Conservation (phyloP, 345 rosid species). For the Populus pruinosa region DNA sequence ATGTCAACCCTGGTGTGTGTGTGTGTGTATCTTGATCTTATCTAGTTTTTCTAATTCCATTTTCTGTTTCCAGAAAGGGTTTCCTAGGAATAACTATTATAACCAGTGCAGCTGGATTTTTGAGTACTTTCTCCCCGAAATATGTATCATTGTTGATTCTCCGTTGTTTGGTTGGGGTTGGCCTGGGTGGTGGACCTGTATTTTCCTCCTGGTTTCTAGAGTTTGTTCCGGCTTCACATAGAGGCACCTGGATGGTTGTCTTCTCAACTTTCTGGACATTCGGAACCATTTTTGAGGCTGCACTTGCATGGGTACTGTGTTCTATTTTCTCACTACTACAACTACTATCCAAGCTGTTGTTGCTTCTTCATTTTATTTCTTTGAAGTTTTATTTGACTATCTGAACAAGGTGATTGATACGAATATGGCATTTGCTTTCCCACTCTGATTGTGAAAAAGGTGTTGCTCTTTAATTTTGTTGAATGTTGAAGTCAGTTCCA, state of each 20-base stretch:
- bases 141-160: constrained; percentile 19
- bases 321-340: constrained; percentile 16
- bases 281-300: constrained; percentile 19
- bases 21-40: background rate
- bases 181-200: constrained; percentile 28
- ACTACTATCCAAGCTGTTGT: background rate
- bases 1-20: background rate
- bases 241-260: constrained; percentile 30
- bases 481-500: background rate
- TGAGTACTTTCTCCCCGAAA: constrained; percentile 27
- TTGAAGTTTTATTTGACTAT: background rate
- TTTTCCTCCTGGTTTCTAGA: constrained; percentile 29
- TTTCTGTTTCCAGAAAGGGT: constrained; percentile 13
- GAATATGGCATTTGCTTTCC: too few relatives aligned
- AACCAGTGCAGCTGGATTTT: constrained; percentile 23
- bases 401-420: background rate
- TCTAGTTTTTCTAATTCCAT: background rate
- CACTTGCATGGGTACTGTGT: constrained; percentile 21
- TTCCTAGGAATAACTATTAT: constrained; percentile 12
- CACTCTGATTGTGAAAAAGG: background rate
- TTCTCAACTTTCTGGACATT: constrained; percentile 15
- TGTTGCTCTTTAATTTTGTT: background rate
- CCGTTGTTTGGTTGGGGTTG: constrained; percentile 19
- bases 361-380: background rate
- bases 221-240: constrained; percentile 80